Evolutionary conservation across 257 asterid genomes (phyloP), one percentile per base, ranked within the genome.

Genomic region (Scutellaria minor): DNA sequence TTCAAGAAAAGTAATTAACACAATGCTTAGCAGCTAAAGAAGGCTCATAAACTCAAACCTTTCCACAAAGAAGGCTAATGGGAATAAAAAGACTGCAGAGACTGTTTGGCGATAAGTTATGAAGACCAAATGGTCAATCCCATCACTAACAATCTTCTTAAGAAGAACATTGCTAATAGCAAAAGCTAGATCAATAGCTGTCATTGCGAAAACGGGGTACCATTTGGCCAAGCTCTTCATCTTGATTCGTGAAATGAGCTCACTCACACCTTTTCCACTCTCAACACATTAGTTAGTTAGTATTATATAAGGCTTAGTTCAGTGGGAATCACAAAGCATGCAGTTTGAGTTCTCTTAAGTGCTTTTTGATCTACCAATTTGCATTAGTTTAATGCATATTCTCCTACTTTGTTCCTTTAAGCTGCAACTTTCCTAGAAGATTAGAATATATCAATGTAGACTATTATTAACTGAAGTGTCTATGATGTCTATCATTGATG

Each of bases 61-160:
- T 80, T 90, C 96, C 12, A 90, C 3, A 15, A 87, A 81, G 78
- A 74, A 90, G 0, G 93, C 96, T 5, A 90, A 12, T 0, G 94
- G 96, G 66, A 78, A 81, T 58, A 90, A 66, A 55, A 87, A 90
- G 65, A 88, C 4, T 0, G 92, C 83, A 53, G 97, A 88, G 56
- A 87, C 74, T 2, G 82, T 27, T 84, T 90, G 97, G 24, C 97
- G 87, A 67, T 88, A 88, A 18, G 97, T 90, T 61, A 88, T 84
- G 85, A 90, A 90, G 15, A 90, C 93, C 71, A 83, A 60, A 77
- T 71, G 89, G 55, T 90, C 80, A 62, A 84, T 77, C 44, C 96
- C 96, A 55, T 84, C 87, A 48, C 59, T 70, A 31, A 85, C 79
- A 13, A 89, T 79, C 57, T 78, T 82, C 83, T 89, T 85, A 24